Percentiles rank a stretch among this genome's conserved stretches.
Conservation (phyloP, 805 yeast species). For the Yarrowia keelungensis region DNA sequence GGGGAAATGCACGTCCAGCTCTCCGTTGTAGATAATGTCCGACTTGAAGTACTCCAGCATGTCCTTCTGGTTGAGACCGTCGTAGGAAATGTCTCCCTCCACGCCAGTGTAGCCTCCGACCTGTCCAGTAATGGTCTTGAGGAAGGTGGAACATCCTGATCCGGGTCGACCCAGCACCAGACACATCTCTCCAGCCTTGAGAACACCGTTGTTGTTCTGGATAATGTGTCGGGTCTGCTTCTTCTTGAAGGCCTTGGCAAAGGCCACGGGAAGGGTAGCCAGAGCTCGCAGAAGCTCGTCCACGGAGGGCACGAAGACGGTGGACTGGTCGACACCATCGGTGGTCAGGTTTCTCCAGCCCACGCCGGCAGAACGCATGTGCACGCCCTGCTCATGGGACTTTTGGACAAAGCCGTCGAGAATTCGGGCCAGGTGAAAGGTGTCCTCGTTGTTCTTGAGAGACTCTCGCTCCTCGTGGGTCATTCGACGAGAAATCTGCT, state of each 20-base stretch:
- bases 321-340: slow-evolving; percentile 58
- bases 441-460: slow-evolving; percentile 56
- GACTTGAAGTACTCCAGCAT: slow-evolving; percentile 65
- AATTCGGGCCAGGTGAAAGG: slow-evolving; percentile 57
- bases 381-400: slow-evolving; percentile 49
- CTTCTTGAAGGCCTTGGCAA: slow-evolving; percentile 25
- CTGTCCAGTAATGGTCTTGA: slow-evolving; percentile 69
- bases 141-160: slow-evolving; percentile 77
- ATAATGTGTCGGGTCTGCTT: slow-evolving; percentile 44
- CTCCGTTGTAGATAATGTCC: slow-evolving; percentile 55
- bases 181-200: slow-evolving; percentile 67
- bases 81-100: slow-evolving; percentile 65
- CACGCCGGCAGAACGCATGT: slow-evolving; percentile 50
- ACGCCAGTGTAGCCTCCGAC: slow-evolving; percentile 56
- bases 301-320: slow-evolving; percentile 56
- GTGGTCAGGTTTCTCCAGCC: slow-evolving; percentile 52
- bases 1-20: slow-evolving; percentile 75
- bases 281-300: slow-evolving; percentile 52
- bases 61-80: slow-evolving; percentile 64
- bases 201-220: slow-evolving; percentile 44
- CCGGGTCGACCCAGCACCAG: slow-evolving; percentile 78
- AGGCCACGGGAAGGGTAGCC: slow-evolving; percentile 43
- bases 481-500: slow-evolving; percentile 59
- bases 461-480: slow-evolving; percentile 52
- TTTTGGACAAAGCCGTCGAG: slow-evolving; percentile 44